Evolutionary conservation across 148 eudicot species (phyloP), one percentile per base, ranked within the genome.

Genomic region (Linanthus parryae): DNA sequence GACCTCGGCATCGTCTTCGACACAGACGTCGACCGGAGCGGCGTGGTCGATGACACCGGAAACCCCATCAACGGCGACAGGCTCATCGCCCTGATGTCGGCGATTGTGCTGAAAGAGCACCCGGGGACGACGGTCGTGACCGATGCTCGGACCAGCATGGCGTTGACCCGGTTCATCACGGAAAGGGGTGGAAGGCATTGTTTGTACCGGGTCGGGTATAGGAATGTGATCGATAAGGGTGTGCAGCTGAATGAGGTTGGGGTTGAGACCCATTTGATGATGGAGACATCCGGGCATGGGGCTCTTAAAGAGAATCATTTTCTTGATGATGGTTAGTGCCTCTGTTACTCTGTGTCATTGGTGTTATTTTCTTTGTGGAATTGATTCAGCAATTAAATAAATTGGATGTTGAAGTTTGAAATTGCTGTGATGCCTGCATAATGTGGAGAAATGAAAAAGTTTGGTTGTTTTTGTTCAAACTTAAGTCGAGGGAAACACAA

Each of bases 171-270:
- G 79, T 87, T 87, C 42, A 87, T 91, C 0, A 62, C 58, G 1
- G 59, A 55, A 2, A 51, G 76, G 52, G 96, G 94, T 0, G 98
- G 98, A 2, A 66, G 54, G 0, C 98, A 91, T 64, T 91, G 96
- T 61, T 60, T 91, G 56, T 91, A 91, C 15, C 45, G 98, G 10
- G 98, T 91, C 18, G 98, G 98, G 0, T 91, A 91, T 42, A 46
- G 98, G 64, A 91, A 91, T 67, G 98, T 91, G 43, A 91, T 87
- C 48, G 94, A 87, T 37, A 91, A 91, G 59, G 98, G 98, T 9
- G 79, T 74, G 13, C 66, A 70, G 43, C 81, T 91, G 23, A 79
- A 91, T 28, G 25, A 61, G 44, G 80, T 80, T 26, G 90, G 84
- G 1, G 16, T 86, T 51, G 87, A 86, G 33, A 66, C 95, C 0